Conservation (phyloP, 257 asterid genomes). For the Ajuga chamaepitys region DNA sequence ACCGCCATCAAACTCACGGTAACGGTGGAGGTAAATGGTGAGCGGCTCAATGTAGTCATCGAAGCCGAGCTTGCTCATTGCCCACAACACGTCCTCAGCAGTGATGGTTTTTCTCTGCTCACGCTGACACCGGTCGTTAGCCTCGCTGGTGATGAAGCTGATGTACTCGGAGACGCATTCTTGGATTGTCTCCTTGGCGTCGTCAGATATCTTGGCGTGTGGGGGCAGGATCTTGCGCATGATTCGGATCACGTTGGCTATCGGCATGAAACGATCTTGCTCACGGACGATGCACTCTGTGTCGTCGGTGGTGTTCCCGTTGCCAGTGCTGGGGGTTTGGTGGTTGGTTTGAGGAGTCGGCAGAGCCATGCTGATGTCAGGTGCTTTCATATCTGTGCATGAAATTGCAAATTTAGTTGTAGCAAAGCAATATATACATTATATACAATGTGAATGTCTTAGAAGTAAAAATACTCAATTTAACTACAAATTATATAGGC, state of each 20-base stretch:
- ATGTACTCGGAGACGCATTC: constrained; percentile 93
- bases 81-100: constrained; percentile 91
- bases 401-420: not conserved
- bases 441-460: too few relatives aligned
- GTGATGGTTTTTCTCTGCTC: constrained; percentile 97
- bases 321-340: not conserved
- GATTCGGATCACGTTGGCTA: constrained; percentile 83
- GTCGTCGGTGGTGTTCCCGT: constrained; percentile 13
- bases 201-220: constrained; percentile 88
- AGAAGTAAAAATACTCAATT: too few relatives aligned
- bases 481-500: too few relatives aligned
- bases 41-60: constrained; percentile 88
- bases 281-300: constrained; percentile 71
- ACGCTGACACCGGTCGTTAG: constrained; percentile 84
- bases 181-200: constrained; percentile 91
- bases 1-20: constrained; percentile 67
- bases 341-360: constrained; percentile 32
- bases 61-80: constrained; percentile 91
- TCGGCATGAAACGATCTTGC: constrained; percentile 98
- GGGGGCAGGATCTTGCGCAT: constrained; percentile 85
- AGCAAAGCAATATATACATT: not conserved
- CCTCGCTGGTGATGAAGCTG: constrained; percentile 92
- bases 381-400: constrained; percentile 29
- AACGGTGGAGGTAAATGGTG: constrained; percentile 71
- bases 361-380: constrained; percentile 43